phyloP scores from a whole-genome alignment of 106 monocot species.

The Allium sativum region DNA sequence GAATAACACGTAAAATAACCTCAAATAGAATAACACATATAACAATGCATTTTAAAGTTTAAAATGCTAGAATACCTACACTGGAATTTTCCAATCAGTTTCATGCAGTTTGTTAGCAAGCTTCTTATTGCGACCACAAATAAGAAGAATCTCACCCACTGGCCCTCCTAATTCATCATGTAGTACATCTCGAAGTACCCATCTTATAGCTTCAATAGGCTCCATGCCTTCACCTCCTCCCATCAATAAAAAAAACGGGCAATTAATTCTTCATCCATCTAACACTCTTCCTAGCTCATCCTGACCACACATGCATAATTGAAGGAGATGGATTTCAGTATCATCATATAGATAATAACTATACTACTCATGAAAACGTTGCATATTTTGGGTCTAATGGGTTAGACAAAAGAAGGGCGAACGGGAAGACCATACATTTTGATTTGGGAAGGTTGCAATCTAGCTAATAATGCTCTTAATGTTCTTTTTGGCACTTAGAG shows the following conservation, averaged over 20 bases:
- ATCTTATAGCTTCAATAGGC: conserved; percentile 90
- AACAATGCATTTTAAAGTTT: neutral
- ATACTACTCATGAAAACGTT: too few relatives aligned
- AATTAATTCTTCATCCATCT: conserved; percentile 81
- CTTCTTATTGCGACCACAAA: conserved; percentile 88
- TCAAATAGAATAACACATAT: neutral
- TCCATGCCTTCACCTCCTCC: conserved; percentile 99
- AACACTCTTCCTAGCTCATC: conserved; percentile 66
- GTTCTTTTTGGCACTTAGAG: too few relatives aligned
- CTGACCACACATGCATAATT: conserved; percentile 21
- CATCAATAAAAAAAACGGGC: conserved; percentile 91
- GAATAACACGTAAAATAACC: too few relatives aligned
- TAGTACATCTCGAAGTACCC: conserved; percentile 57
- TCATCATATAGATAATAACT: too few relatives aligned
- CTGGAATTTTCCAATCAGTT: conserved; percentile 86
- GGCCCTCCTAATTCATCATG: conserved; percentile 51
- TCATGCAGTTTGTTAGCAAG: conserved; percentile 48
- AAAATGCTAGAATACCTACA: conserved; percentile 47
- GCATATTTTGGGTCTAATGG: conserved; percentile 51
- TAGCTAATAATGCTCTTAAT: conserved; percentile 80
- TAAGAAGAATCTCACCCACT: conserved; percentile 71
- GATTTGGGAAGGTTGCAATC: conserved; percentile 68
- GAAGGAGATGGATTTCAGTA: too few relatives aligned
- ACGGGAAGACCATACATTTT: conserved; percentile 98
- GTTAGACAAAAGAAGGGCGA: conserved; percentile 89